A percentile compares a stretch with the other conserved stretches of the same genome.
These are phyloP conservation scores for Ogataea siamensis DNA, from an alignment of 805 yeast genomes.

Conservation along the genomic window DNA sequence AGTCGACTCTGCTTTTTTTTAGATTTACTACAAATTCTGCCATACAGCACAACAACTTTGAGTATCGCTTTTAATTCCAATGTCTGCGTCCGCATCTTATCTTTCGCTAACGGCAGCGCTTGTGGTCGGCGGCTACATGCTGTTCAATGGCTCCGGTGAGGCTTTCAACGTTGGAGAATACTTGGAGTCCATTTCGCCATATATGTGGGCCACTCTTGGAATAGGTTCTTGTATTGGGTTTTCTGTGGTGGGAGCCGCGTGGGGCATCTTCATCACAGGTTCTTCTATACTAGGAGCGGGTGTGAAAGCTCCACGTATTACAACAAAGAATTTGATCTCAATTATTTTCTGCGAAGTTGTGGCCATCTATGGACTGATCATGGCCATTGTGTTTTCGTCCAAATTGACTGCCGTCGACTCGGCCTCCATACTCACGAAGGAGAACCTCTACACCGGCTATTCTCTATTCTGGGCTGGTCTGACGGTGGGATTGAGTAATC, in stretches of 20 bases:
- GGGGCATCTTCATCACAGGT: constrained; percentile 98
- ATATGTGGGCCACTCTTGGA: constrained; percentile 95
- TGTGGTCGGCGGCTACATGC: constrained; percentile 47
- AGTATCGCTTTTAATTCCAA: constrained; percentile 9
- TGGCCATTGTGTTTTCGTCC: constrained; percentile 95
- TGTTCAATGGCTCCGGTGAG: constrained; percentile 92
- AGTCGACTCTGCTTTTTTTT: constrained; percentile 4
- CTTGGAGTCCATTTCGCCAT: constrained; percentile 82
- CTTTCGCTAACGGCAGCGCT: constrained; percentile 30
- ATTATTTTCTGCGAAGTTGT: constrained; percentile 99
- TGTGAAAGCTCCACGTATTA: constrained; percentile 94
- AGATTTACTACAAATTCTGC: constrained; percentile 6
- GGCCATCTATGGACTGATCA: constrained; percentile 95
- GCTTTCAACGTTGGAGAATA: constrained; percentile 89
- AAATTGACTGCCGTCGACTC: constrained; percentile 71
- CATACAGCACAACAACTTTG: constrained; percentile 14
- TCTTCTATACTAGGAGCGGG: constrained; percentile 96
- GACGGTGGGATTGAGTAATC: constrained; percentile 90
- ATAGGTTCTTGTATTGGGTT: constrained; percentile 89
- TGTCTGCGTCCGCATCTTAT: constrained; percentile 21
- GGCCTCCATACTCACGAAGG: constrained; percentile 65
- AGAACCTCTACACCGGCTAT: constrained; percentile 90
- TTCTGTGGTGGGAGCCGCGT: constrained; percentile 96
- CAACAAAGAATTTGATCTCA: constrained; percentile 93
- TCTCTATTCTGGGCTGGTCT: constrained; percentile 97